phyloP scores from a whole-genome alignment of 176 grass and related monocot species.

The Triticum dicoccoides region DNA sequence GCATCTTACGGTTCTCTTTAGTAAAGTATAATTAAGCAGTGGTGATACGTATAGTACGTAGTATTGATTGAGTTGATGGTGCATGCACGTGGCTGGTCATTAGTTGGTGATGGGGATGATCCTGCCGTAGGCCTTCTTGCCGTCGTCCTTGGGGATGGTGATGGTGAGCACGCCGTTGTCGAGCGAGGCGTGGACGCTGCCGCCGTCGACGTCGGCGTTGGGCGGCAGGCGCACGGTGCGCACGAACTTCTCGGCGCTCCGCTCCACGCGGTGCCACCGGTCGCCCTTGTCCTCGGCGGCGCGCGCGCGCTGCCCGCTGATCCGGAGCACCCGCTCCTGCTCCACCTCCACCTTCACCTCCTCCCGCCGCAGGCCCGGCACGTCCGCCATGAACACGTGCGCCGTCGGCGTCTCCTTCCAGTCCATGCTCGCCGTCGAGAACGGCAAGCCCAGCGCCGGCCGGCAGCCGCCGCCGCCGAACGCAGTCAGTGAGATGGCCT shows the following conservation, averaged over 20 bases:
- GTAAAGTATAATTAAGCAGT: not conserved
- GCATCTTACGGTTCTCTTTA: not conserved
- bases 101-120: slow-evolving; percentile 59
- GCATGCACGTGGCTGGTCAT: not conserved
- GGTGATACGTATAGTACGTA: not conserved
- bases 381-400: slow-evolving; percentile 74
- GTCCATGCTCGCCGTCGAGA: slow-evolving; percentile 62
- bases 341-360: slow-evolving; percentile 78
- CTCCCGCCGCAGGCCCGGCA: slow-evolving; percentile 52
- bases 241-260: slow-evolving; percentile 46
- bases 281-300: slow-evolving; percentile 49
- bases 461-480: not conserved
- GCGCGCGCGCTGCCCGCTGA: slow-evolving; percentile 52
- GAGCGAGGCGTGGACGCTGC: slow-evolving; percentile 25
- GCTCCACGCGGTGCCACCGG: slow-evolving; percentile 64
- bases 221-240: slow-evolving; percentile 49
- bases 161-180: slow-evolving; percentile 65
- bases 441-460: slow-evolving; percentile 21
- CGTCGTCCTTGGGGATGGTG: slow-evolving; percentile 59
- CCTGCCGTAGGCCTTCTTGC: slow-evolving; percentile 24
- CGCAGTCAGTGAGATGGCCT: slow-evolving; percentile 31
- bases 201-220: slow-evolving; percentile 38
- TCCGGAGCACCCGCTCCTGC: slow-evolving; percentile 56
- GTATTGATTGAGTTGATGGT: not conserved
- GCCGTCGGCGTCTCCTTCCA: slow-evolving; percentile 72